Evolutionary conservation across 2,329 filamentous ascomycete species (phyloP), one percentile per base, ranked within the genome.

Genomic region (Chaetomium globosum): DNA sequence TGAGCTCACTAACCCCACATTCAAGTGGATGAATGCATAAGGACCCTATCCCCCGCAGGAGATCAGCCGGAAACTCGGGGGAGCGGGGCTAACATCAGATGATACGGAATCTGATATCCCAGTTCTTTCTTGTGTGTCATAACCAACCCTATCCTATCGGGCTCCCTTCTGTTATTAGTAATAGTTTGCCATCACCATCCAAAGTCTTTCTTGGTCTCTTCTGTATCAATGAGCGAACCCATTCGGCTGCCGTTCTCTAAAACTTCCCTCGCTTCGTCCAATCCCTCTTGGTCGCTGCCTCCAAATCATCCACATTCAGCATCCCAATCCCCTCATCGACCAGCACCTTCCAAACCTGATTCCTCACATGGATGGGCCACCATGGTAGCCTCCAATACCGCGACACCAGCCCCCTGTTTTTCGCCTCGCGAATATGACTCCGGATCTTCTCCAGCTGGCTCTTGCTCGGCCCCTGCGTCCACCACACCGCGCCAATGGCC

Each of bases 261-360:
- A 68, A 68, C 12, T 58, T 66, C 7, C 33, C 61, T 12, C 61
- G 56, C 48, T 57, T 67, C 28, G 63, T 74, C 80, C 80, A 83
- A 54, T 78, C 74, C 67, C 73, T 73, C 65, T 69, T 77, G 16
- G 77, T 77, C 21, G 79, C 82, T 1, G 77, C 82, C 63, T 77
- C 75, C 63, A 89, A 72, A 72, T 89, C 84, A 74, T 89, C 87
- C 5, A 85, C 84, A 73, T 87, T 89, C 59, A 89, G 71, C 53
- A 88, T 75, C 72, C 87, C 86, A 4, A 85, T 83, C 0, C 84
- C 86, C 68, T 86, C 83, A n/a, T 78, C 74, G 12, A 84, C 72
- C 39, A 89, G 71, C 1, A 81, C 75, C 60, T 81, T 77, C 86
- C 87, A 89, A 9, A 89, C 76, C 58, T 79, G 77, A 71, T 88